Percentiles rank a stretch among this genome's conserved stretches.
These are phyloP conservation scores for Suhomyces taliae DNA, from an alignment of 1,139 yeast species.

Conservation along the genomic window DNA sequence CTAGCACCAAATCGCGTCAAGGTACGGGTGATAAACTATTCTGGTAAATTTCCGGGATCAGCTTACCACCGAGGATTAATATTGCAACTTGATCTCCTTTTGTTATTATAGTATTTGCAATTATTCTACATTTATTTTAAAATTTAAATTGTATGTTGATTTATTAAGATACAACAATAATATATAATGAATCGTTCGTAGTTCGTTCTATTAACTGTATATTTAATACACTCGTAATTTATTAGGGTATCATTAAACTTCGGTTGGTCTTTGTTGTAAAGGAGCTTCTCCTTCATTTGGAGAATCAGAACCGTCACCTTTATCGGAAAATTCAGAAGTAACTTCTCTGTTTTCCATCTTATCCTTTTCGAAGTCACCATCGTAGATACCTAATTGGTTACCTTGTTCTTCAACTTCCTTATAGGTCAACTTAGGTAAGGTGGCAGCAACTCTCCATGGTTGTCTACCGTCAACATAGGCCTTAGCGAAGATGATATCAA, in stretches of 20 bases:
- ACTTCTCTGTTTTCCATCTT: slow-evolving; percentile 34
- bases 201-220: background rate
- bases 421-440: slow-evolving; percentile 47
- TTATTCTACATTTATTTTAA: too few relatives aligned
- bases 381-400: slow-evolving; percentile 47
- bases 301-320: slow-evolving; percentile 15
- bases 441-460: slow-evolving; percentile 53
- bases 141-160: too few relatives aligned
- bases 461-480: slow-evolving; percentile 47
- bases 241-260: slow-evolving; percentile 8
- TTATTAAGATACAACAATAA: background rate
- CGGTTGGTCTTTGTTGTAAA: slow-evolving; percentile 11
- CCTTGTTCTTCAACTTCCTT: slow-evolving; percentile 51
- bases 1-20: too few relatives aligned
- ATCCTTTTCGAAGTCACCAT: slow-evolving; percentile 40
- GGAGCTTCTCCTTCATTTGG: slow-evolving; percentile 11
- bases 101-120: too few relatives aligned
- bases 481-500: slow-evolving; percentile 48
- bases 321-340: slow-evolving; percentile 23
- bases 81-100: too few relatives aligned
- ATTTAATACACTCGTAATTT: background rate
- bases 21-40: too few relatives aligned
- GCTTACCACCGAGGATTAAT: too few relatives aligned
- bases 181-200: background rate
- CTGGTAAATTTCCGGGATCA: too few relatives aligned